A percentile compares a stretch with the other conserved stretches of the same genome.
Conservation (phyloP, 1,139 yeast genomes). For the Magnusiomyces ingens region DNA sequence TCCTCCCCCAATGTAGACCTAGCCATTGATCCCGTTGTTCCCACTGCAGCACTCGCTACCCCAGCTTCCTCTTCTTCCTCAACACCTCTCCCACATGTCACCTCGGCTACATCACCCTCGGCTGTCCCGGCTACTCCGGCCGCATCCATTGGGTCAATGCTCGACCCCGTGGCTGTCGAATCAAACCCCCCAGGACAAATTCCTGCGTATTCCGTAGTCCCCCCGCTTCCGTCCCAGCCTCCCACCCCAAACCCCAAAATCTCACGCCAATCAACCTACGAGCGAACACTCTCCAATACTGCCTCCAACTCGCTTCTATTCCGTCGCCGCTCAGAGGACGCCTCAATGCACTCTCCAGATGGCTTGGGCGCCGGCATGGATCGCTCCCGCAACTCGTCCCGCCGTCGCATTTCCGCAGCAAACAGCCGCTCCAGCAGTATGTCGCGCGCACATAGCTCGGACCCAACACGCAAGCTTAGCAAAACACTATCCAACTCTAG, state of each 20-base stretch:
- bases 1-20: background rate
- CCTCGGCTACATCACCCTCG: too few relatives aligned
- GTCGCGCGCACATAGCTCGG: background rate
- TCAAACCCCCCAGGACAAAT: too few relatives aligned
- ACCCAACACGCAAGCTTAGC: background rate
- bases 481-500: too few relatives aligned
- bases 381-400: background rate
- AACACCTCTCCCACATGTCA: too few relatives aligned
- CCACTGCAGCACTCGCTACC: background rate
- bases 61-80: too few relatives aligned
- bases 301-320: constrained; percentile 10
- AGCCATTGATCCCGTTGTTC: background rate
- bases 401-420: constrained; percentile 2
- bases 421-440: background rate
- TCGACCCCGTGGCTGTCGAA: too few relatives aligned
- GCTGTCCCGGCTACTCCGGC: too few relatives aligned
- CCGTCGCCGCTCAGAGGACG: constrained; percentile 5
- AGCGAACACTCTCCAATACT: constrained; percentile 11
- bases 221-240: background rate
- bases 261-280: constrained; percentile 1
- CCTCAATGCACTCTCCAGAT: background rate
- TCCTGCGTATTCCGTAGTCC: too few relatives aligned
- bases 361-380: background rate
- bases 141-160: too few relatives aligned
- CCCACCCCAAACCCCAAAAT: background rate